These are phyloP conservation scores for Hymenoscyphus salicellus DNA, from an alignment of 2,329 filamentous ascomycete species.

Conservation along the genomic window DNA sequence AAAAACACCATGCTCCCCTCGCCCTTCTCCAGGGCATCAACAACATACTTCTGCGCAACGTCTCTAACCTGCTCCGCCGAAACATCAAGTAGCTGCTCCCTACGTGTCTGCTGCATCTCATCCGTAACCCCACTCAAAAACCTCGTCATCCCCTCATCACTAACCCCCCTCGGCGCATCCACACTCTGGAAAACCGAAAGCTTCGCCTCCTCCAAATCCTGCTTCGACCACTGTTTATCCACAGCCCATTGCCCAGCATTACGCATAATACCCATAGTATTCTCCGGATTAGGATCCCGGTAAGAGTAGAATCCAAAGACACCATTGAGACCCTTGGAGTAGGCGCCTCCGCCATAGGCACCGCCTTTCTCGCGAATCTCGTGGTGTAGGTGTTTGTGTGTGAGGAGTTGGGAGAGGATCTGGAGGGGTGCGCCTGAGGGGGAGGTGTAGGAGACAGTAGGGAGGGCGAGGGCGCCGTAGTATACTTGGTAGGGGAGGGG, in stretches of 20 bases:
- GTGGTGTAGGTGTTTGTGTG: conserved; percentile 93
- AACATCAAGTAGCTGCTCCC: conserved; percentile 84
- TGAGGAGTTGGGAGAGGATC: conserved; percentile 85
- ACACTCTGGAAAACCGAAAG: conserved; percentile 88
- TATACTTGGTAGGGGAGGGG: conserved; percentile 96
- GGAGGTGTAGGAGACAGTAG: conserved; percentile 79
- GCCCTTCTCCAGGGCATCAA: conserved; percentile 60
- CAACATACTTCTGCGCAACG: conserved; percentile 78
- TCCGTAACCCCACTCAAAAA: conserved; percentile 84
- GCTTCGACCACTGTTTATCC: conserved; percentile 75
- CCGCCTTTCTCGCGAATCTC: conserved; percentile 98
- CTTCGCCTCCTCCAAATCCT: conserved; percentile 93
- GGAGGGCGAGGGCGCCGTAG: conserved; percentile 79
- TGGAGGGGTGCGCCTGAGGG: conserved; percentile 75
- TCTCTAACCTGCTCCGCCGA: conserved; percentile 74
- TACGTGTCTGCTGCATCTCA: conserved; percentile 81
- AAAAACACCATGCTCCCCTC: conserved; percentile 69
- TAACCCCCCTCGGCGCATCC: conserved; percentile 84
- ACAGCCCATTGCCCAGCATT: conserved; percentile 80
- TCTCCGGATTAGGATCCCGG: conserved; percentile 89
- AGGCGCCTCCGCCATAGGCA: conserved; percentile 90
- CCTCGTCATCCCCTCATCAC: conserved; percentile 78
- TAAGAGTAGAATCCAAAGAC: conserved; percentile 95
- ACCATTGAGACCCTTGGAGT: conserved; percentile 74
- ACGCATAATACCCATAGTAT: conserved; percentile 80